Evolutionary conservation across 129 eudicot species (phyloP), one percentile per base, ranked within the genome.

Genomic region (Flaveria sonorensis): DNA sequence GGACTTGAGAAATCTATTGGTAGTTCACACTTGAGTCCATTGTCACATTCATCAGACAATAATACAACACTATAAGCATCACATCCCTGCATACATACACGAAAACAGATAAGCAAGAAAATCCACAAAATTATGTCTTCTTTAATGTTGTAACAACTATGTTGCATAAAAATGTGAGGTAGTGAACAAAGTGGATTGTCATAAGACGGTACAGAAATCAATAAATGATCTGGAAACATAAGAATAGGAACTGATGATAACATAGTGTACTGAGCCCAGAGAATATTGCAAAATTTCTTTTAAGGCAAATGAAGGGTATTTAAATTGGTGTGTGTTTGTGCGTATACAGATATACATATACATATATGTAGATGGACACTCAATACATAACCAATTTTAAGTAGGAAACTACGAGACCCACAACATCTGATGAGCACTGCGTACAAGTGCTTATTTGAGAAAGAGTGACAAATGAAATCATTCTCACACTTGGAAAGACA

Each of bases 1-100:
- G 65, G 80, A 71, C 45, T 79, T n/a, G 75, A 51, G 62, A 76
- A 47, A 70, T 81, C 70, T 75, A 73, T 32, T 68, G 83, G 83
- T 1, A 85, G 23, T 80, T 72, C 89, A 83, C 70, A 74, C 21
- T 72, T 78, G 3, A 77, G 57, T 62, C 81, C 81, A 13, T 69
- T 64, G 8, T 81, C 53, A 69, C 84, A 81, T 78, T 87, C 91
- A 84, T 89, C 96, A 73, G 88, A 88, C 65, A 85, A 51, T 65
- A 89, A 52, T 57, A 85, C 75, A 71, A 87, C 77, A 47, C 87
- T 81, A 66, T 83, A 88, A 39, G 74, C 77, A 78, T 78, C 86
- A 74, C 83, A 88, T 78, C 83, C 86, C 97, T 92, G 86, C 72
- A 83, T 47, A 74, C 51, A 68, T 47, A 67, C 69, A 30, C 36